Conservation (phyloP, 1,139 yeast species). For the Kluyveromyces sp. region DNA sequence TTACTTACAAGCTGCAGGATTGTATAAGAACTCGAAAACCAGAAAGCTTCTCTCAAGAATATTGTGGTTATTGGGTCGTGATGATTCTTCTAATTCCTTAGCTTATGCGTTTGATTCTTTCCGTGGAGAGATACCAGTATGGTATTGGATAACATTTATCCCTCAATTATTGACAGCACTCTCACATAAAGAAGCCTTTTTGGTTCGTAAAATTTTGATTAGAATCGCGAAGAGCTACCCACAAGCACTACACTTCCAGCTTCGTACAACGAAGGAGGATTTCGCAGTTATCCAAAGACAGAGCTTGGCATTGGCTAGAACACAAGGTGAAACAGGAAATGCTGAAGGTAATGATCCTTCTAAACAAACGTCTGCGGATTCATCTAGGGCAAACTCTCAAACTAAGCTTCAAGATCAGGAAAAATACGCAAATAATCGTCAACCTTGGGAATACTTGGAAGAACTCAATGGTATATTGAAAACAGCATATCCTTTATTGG, state of each 20-base stretch:
- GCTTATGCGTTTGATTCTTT: slow-evolving; percentile 86
- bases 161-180: slow-evolving; percentile 88
- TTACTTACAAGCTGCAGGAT: slow-evolving; percentile 93
- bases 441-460: slow-evolving; percentile 93
- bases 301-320: slow-evolving; percentile 51
- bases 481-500: slow-evolving; percentile 91
- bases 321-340: slow-evolving; percentile 24
- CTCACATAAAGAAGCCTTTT: slow-evolving; percentile 82
- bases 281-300: slow-evolving; percentile 82
- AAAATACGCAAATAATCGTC: slow-evolving; percentile 33
- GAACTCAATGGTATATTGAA: slow-evolving; percentile 92
- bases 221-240: slow-evolving; percentile 95
- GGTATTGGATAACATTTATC: slow-evolving; percentile 98
- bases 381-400: slow-evolving; percentile 6
- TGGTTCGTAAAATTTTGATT: slow-evolving; percentile 80
- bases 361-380: slow-evolving; percentile 6
- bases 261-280: slow-evolving; percentile 92
- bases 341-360: slow-evolving; percentile 10
- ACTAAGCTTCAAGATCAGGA: slow-evolving; percentile 9
- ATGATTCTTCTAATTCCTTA: slow-evolving; percentile 73
- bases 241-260: slow-evolving; percentile 92
- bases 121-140: slow-evolving; percentile 93
- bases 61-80: slow-evolving; percentile 88
- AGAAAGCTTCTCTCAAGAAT: slow-evolving; percentile 83
- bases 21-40: slow-evolving; percentile 87